Base-by-base conservation (phyloP, 805 yeast genomes). In the Sugiyamaella boreocaroliniensis region DNA sequence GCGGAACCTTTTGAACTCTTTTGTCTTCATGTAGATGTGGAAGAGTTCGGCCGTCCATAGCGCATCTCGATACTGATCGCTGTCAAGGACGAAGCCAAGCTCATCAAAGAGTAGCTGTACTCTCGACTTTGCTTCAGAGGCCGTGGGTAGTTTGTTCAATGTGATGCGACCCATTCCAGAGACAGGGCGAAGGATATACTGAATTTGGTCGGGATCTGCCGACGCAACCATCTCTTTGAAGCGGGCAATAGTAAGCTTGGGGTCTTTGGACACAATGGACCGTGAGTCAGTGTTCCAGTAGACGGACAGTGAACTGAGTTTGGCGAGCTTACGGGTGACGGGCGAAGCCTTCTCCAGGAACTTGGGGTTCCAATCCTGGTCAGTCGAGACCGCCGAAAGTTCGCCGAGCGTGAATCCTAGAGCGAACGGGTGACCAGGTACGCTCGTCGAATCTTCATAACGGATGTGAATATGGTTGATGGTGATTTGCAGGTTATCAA, bases 401-500 rank as follows among this genome's bases (percentile, higher is more conserved):
- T 93, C 98, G 43, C 80, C 78, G 47, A 93, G 75, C 0, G 95
- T 85, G 15, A 89, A 61, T 3, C 99, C 99, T 40, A 89, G 69
- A 0, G 97, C 76, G 59, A 86, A 87, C 2, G 97, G 95, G 53
- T 68, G 73, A 53, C 82, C 85, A 0, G 95, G 83, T n/a, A 59
- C 61, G 43, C 78, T 73, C 6, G 77, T 72, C 53, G 75, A 76
- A 69, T 93, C 99, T 63, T 95, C 99, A 63, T 90, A 93, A 53
- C 99, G 76, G 18, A 93, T 68, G 67, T 93, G 99, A 57, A 93
- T 93, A 64, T 88, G 89, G 61, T 83, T 87, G 58, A 93, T 87
- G 1, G 96, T 86, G 11, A 93, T 78, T 67, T 93, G 99, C 50
- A 95, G 71, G 64, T 93, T 93, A 68, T 93, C 98, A 20, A 92